Base-by-base conservation (phyloP, 2,329 filamentous ascomycete species). In the Pyricularia sp. region DNA sequence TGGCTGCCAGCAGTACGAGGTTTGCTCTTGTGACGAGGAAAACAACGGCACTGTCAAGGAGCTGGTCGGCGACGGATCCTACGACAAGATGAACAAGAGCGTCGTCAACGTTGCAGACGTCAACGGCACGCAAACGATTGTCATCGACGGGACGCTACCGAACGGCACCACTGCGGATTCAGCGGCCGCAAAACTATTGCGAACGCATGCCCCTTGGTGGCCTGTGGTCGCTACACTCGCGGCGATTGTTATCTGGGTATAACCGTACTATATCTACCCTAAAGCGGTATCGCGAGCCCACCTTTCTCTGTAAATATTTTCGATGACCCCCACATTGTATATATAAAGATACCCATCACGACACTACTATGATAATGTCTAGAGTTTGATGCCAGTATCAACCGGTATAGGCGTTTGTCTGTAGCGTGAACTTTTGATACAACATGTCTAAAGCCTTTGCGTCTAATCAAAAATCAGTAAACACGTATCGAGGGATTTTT, bases 91-190 rank as follows among this genome's bases (percentile, higher is more conserved):
- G 64, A 87, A 91, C 76, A 80, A 84, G 70, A 80, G 79, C 0
- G 69, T 91, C 1, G 81, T 90, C 65, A 81, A 78, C 13, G 82
- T 93, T 1, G 83, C 81, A 2, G 75, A 80, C 64, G 81, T 88
- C 67, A 87, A 90, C 65, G 85, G 85, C 62, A 88, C 81, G 1
- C 76, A 76, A 67, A 87, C 84, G 1, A 81, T 94, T 49, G 78
- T 90, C 33, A 77, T 93, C 72, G 91, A 92, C 72, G 90, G 90
- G n/a, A 89, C 88, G 0, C 77, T 93, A 3, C 83, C 86, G 33
- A 88, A 89, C 69, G 85, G 84, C 62, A 89, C 87, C 0, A 87
- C 84, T 0, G 79, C 81, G 0, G 75, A 73, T 60, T 68, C 66
- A 53, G 73, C 68, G 24, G 76, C 75, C n/a, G 76, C 68, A 24